phyloP scores from a whole-genome alignment of 768 basidiomycete species.

The Mycena metata region DNA sequence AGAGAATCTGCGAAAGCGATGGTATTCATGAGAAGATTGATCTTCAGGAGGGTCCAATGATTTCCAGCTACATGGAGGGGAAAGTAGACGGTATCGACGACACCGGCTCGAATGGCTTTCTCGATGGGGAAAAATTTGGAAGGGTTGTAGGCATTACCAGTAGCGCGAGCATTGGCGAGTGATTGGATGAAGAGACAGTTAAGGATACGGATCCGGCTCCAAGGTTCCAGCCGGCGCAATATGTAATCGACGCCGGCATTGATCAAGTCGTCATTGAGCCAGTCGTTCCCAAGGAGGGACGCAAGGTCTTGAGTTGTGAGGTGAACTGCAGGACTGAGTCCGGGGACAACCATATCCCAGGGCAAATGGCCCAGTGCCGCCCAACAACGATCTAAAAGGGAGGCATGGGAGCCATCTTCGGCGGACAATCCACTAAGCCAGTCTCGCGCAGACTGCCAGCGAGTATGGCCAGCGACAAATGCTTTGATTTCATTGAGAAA shows the following conservation, averaged over 20 bases:
- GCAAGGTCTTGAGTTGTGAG: slow-evolving; percentile 12
- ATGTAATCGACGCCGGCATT: slow-evolving; percentile 19
- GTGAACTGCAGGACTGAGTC: slow-evolving; percentile 6
- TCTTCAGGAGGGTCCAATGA: slow-evolving; percentile 18
- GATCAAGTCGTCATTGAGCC: slow-evolving; percentile 20
- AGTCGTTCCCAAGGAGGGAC: neutral
- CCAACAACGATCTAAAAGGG: neutral
- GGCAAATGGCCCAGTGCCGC: neutral
- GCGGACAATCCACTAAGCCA: neutral
- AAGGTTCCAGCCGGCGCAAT: neutral
- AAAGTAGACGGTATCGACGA: neutral
- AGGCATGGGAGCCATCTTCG: neutral
- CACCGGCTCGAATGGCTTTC: neutral
- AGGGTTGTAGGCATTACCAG: neutral
- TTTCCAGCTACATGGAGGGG: neutral
- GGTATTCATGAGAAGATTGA: neutral
- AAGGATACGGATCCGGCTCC: slow-evolving; percentile 10
- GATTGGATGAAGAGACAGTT: slow-evolving; percentile 16
- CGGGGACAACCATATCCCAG: slow-evolving; percentile 1
- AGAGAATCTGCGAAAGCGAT: slow-evolving; percentile 13
- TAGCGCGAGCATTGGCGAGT: neutral
- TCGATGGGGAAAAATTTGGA: neutral
- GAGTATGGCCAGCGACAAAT: neutral
- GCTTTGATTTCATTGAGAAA: neutral
- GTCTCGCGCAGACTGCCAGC: neutral